A percentile compares a stretch with the other conserved stretches of the same genome.
Conservation (phyloP, 352 stramenopile genomes). For the Stephanocyclus meneghinianus region DNA sequence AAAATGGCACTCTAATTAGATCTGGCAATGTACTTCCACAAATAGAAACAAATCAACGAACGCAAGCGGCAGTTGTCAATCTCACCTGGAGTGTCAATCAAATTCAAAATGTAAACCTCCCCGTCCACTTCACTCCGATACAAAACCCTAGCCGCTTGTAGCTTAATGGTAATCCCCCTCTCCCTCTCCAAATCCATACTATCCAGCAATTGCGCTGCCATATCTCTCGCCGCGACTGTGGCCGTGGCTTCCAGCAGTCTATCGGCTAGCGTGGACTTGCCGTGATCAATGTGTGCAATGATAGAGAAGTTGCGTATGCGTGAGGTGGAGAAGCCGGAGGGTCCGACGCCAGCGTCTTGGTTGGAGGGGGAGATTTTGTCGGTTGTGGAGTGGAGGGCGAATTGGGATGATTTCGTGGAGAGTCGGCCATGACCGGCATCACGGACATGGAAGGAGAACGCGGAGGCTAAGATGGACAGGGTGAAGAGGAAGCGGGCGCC, state of each 20-base stretch:
- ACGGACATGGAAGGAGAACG: background rate
- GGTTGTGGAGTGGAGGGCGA: constrained; percentile 1
- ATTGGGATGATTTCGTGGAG: background rate
- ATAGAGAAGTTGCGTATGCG: constrained; percentile 89
- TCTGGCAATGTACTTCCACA: background rate
- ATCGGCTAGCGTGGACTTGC: constrained; percentile 86
- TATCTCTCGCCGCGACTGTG: constrained; percentile 83
- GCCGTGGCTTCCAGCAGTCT: constrained; percentile 84
- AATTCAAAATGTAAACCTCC: constrained; percentile 92
- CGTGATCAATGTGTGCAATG: constrained; percentile 91
- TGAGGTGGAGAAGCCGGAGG: constrained; percentile 33
- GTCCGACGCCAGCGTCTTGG: constrained; percentile 35
- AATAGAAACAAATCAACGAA: background rate
- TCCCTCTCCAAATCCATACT: constrained; percentile 97
- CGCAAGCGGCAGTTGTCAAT: background rate
- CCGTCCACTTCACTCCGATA: constrained; percentile 84
- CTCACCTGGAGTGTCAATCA: constrained; percentile 94
- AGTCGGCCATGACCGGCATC: background rate
- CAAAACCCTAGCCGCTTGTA: constrained; percentile 97
- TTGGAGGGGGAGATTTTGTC: constrained; percentile 29
- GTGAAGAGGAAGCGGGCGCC: too few relatives aligned
- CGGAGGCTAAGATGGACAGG: background rate
- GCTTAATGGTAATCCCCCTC: constrained; percentile 99
- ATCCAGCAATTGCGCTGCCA: constrained; percentile 88
- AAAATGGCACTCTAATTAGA: background rate